Percentiles rank a stretch among this genome's conserved stretches.
Evolutionary conservation across 2,329 filamentous ascomycete species (phyloP).

Genomic region (Sphaceloma murrayae): DNA sequence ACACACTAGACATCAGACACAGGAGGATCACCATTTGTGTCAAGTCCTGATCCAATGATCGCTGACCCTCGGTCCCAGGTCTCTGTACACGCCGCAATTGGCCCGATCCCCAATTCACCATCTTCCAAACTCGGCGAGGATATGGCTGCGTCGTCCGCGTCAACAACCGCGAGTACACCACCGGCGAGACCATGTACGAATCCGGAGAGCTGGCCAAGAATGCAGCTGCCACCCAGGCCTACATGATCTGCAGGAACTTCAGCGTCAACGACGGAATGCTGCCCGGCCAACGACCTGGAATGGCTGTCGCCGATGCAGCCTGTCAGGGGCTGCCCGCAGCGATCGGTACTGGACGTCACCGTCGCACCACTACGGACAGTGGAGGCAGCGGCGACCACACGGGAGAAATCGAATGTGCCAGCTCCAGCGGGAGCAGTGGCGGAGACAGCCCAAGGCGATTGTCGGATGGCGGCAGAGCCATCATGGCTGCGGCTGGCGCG

Average conservation of each 20-base stretch:
- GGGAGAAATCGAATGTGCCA: background rate
- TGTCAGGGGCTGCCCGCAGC: constrained; percentile 52
- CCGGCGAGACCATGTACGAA: constrained; percentile 66
- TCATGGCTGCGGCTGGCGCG: background rate
- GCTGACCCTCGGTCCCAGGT: constrained; percentile 44
- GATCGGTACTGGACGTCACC: constrained; percentile 48
- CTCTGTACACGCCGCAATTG: constrained; percentile 91
- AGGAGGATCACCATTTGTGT: background rate
- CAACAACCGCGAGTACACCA: constrained; percentile 94
- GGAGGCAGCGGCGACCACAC: background rate
- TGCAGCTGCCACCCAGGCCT: constrained; percentile 89
- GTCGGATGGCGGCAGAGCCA: background rate
- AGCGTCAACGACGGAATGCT: constrained; percentile 93
- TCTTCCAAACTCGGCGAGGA: constrained; percentile 62
- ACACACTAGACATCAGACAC: background rate
- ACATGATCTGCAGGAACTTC: constrained; percentile 96
- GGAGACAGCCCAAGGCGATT: constrained; percentile 5
- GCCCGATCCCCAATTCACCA: constrained; percentile 83
- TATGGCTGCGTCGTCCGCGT: constrained; percentile 87
- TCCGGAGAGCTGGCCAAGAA: constrained; percentile 77
- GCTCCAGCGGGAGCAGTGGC: constrained; percentile 11
- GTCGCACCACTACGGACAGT: constrained; percentile 9
- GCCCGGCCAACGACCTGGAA: constrained; percentile 45
- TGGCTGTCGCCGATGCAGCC: constrained; percentile 36
- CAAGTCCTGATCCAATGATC: background rate